A percentile compares a stretch with the other conserved stretches of the same genome.
phyloP scores from a whole-genome alignment of 2,329 filamentous ascomycete species.

The Talaromyces sp. region DNA sequence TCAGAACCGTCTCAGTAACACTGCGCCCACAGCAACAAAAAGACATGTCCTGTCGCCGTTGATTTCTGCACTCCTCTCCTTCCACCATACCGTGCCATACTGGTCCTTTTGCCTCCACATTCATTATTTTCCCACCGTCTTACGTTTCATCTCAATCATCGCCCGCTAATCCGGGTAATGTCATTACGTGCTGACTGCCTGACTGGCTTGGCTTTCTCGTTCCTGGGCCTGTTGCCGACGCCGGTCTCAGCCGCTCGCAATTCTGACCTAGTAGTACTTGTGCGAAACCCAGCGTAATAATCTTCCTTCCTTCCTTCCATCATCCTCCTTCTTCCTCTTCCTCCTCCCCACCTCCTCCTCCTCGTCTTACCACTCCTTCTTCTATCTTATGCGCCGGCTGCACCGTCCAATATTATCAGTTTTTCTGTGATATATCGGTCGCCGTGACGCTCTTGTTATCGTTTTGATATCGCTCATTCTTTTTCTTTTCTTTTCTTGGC shows the following conservation, averaged over 20 bases:
- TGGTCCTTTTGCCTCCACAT: background rate
- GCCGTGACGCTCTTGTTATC: background rate
- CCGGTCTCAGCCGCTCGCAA: slow-evolving; percentile 10
- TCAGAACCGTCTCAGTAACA: background rate
- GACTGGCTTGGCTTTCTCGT: background rate
- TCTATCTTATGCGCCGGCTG: slow-evolving; percentile 14
- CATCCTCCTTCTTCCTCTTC: slow-evolving; percentile 8
- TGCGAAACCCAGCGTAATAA: too few species aligned
- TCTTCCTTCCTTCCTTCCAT: background rate
- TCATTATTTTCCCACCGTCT: too few species aligned
- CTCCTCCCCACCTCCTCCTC: slow-evolving; percentile 5
- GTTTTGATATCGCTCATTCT: background rate
- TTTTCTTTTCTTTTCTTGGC: background rate
- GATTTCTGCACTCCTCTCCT: background rate
- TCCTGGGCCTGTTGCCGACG: slow-evolving; percentile 2
- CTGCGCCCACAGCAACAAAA: background rate
- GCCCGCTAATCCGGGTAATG: background rate
- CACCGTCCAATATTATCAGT: background rate
- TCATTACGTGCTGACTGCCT: slow-evolving; percentile 6
- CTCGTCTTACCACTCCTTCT: background rate
- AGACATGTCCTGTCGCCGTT: slow-evolving; percentile 1
- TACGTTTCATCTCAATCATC: slow-evolving; percentile 6
- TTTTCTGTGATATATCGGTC: background rate
- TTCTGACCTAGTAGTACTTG: slow-evolving; percentile 5
- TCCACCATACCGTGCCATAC: background rate